These are phyloP conservation scores for Teratosphaeriaceae sp. DNA, from an alignment of 2,329 filamentous ascomycete species.

Conservation along the genomic window DNA sequence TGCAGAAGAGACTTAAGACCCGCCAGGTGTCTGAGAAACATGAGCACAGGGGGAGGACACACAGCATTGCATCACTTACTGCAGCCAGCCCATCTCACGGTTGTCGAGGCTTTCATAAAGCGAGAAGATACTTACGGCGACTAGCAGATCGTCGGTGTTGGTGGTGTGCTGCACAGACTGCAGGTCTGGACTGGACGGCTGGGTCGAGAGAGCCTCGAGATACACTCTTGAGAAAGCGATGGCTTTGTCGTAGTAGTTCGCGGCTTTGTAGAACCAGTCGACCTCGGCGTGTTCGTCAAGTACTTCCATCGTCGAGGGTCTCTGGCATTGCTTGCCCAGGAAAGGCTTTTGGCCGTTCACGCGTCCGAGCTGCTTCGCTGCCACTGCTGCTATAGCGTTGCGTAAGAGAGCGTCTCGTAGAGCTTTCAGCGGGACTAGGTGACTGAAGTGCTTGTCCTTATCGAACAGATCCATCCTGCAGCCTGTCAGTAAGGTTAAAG, in stretches of 20 bases:
- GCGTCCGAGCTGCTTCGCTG: conserved; percentile 54
- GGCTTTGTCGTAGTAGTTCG: conserved; percentile 52
- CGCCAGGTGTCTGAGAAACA: conserved; percentile 49
- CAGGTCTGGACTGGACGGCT: conserved; percentile 16
- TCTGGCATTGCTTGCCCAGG: conserved; percentile 41
- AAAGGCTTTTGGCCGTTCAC: conserved; percentile 47
- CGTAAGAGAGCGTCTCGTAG: conserved; percentile 43
- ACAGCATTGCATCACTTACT: conserved; percentile 13
- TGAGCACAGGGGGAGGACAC: conserved; percentile 3
- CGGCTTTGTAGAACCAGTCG: conserved; percentile 55
- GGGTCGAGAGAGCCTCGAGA: conserved; percentile 30
- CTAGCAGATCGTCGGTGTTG: conserved; percentile 53
- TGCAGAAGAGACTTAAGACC: conserved; percentile 57
- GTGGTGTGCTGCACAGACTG: conserved; percentile 26
- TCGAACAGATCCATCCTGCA: conserved; percentile 48
- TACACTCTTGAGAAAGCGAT: conserved; percentile 42
- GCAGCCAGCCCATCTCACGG: conserved; percentile 52
- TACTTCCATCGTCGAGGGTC: conserved; percentile 46
- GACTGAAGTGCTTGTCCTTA: conserved; percentile 53
- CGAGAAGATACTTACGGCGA: conserved; percentile 59
- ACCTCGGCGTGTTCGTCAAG: conserved; percentile 43
- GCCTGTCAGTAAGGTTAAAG: background rate
- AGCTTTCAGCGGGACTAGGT: conserved; percentile 53
- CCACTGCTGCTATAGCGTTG: conserved; percentile 54
- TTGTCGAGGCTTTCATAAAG: conserved; percentile 61